Percentiles rank a stretch among this genome's conserved stretches.
These are phyloP conservation scores for Butyriboletus loyo DNA, from an alignment of 768 basidiomycete species.

Conservation along the genomic window DNA sequence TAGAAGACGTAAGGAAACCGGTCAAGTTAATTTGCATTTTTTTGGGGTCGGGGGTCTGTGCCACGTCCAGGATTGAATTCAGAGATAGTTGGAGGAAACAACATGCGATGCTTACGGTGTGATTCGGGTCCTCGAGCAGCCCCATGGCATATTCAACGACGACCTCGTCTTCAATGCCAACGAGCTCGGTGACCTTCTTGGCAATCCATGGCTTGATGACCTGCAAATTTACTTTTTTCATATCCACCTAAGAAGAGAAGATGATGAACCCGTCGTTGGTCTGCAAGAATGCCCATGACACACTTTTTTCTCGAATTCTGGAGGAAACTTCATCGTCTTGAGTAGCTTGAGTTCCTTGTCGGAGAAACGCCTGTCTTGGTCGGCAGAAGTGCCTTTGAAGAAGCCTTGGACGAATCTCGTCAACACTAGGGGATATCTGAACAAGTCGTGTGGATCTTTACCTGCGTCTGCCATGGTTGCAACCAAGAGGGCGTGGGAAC, in stretches of 20 bases:
- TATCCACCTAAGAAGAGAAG: conserved; percentile 64
- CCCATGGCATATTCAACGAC: conserved; percentile 97
- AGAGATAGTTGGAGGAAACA: no score
- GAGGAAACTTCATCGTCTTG: conserved; percentile 86
- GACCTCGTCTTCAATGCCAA: conserved; percentile 96
- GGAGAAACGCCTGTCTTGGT: conserved; percentile 89
- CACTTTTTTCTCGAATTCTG: conserved; percentile 86
- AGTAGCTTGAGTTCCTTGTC: conserved; percentile 93
- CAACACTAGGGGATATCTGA: conserved; percentile 8
- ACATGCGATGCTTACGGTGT: conserved; percentile 56
- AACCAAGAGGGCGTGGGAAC: conserved; percentile 22
- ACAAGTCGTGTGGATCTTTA: conserved; percentile 19
- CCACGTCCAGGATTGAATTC: not conserved
- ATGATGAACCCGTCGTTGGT: not conserved
- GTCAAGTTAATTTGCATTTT: conserved; percentile 95
- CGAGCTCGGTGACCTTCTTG: conserved; percentile 85
- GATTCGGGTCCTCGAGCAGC: conserved; percentile 79
- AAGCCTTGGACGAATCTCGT: conserved; percentile 49
- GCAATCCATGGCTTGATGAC: conserved; percentile 96
- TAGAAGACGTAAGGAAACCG: conserved; percentile 88
- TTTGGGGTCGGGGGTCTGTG: conserved; percentile 82
- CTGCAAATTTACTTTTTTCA: conserved; percentile 89
- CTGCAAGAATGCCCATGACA: conserved; percentile 1
- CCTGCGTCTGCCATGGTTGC: conserved; percentile 59
- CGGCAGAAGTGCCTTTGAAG: conserved; percentile 88